Evolutionary conservation across 2,329 filamentous ascomycete species (phyloP), one percentile per base, ranked within the genome.

Genomic region (Sporothrix schenckii): DNA sequence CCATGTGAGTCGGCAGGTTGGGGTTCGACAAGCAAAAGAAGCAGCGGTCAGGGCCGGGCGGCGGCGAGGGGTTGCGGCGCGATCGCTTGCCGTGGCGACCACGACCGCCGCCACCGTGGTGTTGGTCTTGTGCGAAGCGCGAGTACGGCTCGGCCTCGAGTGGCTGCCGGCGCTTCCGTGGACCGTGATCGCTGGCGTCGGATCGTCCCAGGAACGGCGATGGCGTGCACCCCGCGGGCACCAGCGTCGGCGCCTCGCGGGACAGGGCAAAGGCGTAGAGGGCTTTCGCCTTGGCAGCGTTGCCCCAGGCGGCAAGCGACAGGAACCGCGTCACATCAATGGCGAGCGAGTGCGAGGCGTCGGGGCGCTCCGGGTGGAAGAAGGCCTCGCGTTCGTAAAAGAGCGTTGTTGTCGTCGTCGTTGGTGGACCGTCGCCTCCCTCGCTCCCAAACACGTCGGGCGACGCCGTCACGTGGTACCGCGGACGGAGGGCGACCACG

Each of bases 11-110:
- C 68, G 92, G 91, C 58, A 95, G 83, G 72, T 91, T 91, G 6
- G 91, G 88, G 79, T 97, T 97, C 6, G 92, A 94, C 13, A 99
- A 85, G 78, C 95, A 99, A 83, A 99, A 98, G 83, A 95, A 99
- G 81, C 95, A 99, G 76, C 91, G 87, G 68, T 90, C 89, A 1
- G 92, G 93, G 0, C 89, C 88, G 0, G 88, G 89, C 7, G 88
- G 88, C 14, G 89, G 88, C 34, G 66, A 54, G 79, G 84, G 76
- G 44, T 65, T 24, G 21, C 61, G 61, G 61, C 61, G 61, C 2
- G 61, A 50, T 16, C 83, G 83, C 75, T 85, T 85, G 56, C 81
- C 79, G 11, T 81, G 80, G 14, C 83, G 80, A 56, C 81, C 47
- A 4, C 52, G 5, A 1, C 49, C 30, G 16, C 54, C 47, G 9